These are phyloP conservation scores for Pythium phragmitis DNA, from an alignment of 352 stramenopile species.

Conservation along the genomic window DNA sequence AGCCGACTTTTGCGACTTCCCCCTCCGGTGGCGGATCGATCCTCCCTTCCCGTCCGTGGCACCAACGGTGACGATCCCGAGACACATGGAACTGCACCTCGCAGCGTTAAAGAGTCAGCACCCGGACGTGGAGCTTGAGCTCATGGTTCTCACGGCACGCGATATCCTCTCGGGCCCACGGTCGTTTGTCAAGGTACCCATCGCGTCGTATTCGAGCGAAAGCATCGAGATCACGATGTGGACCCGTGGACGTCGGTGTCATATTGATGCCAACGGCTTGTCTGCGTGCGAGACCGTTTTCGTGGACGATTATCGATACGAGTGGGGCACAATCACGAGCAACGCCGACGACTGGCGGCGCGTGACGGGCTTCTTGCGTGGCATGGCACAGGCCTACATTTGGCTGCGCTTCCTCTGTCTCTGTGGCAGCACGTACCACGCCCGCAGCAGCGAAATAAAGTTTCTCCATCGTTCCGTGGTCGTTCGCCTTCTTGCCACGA, in stretches of 20 bases:
- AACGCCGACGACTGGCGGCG: neutral
- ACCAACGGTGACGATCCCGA: too few species aligned
- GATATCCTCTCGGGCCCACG: too few species aligned
- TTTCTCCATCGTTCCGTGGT: neutral
- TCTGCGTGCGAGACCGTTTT: slow-evolving; percentile 17
- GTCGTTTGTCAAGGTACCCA: too few species aligned
- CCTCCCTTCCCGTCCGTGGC: too few species aligned
- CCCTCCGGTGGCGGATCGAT: too few species aligned
- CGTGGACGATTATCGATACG: slow-evolving; percentile 33
- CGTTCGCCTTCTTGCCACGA: neutral
- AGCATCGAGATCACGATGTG: slow-evolving; percentile 13
- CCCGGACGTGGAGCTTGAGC: too few species aligned
- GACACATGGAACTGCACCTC: too few species aligned
- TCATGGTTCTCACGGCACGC: too few species aligned
- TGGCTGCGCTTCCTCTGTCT: neutral
- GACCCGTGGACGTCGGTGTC: slow-evolving; percentile 17
- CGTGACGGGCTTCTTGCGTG: neutral
- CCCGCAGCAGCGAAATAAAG: slow-evolving; percentile 5
- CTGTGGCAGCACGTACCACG: slow-evolving; percentile 3
- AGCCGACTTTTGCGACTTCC: too few species aligned
- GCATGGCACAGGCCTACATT: slow-evolving; percentile 2
- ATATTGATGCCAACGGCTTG: too few species aligned
- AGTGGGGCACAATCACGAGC: slow-evolving; percentile 5
- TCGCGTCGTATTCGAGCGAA: neutral
- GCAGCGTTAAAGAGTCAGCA: too few species aligned